Evolutionary conservation across 140 eudicot species (phyloP).

Genomic region (Erigeron philadelphicus): DNA sequence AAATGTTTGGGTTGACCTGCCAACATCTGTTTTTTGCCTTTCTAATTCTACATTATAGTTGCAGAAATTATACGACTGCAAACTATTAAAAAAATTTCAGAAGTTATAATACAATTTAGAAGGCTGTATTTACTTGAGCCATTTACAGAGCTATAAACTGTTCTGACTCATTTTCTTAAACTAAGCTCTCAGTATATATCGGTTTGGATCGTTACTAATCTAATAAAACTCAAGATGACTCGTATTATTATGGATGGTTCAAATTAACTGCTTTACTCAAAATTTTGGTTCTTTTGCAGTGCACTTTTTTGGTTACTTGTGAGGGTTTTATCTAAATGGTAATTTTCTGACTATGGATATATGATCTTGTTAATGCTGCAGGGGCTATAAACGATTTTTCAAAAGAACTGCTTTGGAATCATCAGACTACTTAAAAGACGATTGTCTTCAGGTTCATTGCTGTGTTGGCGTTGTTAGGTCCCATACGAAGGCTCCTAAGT

Average conservation of each 20-base stretch:
- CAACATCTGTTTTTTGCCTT: not conserved
- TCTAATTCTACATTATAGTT: not conserved
- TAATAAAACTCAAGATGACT: not conserved
- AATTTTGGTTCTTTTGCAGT: not conserved
- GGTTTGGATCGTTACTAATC: not conserved
- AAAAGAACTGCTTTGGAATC: constrained; percentile 62
- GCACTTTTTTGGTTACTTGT: not conserved
- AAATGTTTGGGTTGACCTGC: constrained; percentile 9
- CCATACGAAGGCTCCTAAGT: constrained; percentile 68
- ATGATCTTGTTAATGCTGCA: constrained; percentile 27
- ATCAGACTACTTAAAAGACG: constrained; percentile 78
- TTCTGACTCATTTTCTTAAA: not conserved
- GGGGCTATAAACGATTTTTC: constrained; percentile 84
- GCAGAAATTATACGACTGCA: not conserved
- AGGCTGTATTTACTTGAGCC: not conserved
- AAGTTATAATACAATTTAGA: not conserved
- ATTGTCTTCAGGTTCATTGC: constrained; percentile 75
- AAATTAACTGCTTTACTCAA: not conserved
- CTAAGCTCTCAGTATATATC: not conserved
- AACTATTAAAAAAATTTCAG: not conserved
- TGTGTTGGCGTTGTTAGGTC: constrained; percentile 81
- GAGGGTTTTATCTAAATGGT: not conserved
- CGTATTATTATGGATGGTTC: not conserved
- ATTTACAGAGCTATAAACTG: not conserved
- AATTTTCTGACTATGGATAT: not conserved